Base-by-base conservation (phyloP, 176 grass and related monocot genomes). In the Oryza australiensis region DNA sequence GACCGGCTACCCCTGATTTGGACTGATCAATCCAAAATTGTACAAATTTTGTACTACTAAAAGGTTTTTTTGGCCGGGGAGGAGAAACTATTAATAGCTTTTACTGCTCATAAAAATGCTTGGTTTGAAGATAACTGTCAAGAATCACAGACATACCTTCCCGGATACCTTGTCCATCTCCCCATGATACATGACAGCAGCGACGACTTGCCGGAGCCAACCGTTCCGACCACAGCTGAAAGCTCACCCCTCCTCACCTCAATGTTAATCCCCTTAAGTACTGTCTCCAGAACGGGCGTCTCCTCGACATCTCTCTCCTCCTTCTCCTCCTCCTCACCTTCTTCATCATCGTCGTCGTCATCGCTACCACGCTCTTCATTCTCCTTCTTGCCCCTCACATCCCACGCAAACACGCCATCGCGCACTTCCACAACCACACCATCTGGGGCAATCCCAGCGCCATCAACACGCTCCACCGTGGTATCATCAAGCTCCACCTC, bases 131-230 rank as follows among this genome's bases (percentile, higher is more conserved):
- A 59, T 2, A 59, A 59, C 57, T 22, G 20, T 68, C 46, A 80
- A 66, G 9, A 35, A 22, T 73, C 45, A 37, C 7, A 12, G 13
- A n/a, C 82, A 35, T 62, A 91, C 92, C 77, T 80, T 72, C 53
- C 92, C 88, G 15, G 88, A 82, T 67, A 91, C 42, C 76, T 91
- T 94, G n/a, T 78, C 80, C 89, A 91, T 94, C 86, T 94, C 92
- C 22, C 89, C 70, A 91, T 79, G 26, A 94, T 68, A 67, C 92
- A 91, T 63, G 88, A 86, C 18, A 94, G 86, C 72, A 94, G 83
- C 0, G 92, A 94, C 7, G 92, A 91, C 68, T 94, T 94, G 66
- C 92, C 92, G 5, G 92, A 84, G 0, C 89, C 89, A 5, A 94
- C 92, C 42, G 10, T 87, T 32, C 92, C 92, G 18, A 91, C 92